Base-by-base conservation (phyloP, 257 asterid genomes). In the Mitragyna speciosa region DNA sequence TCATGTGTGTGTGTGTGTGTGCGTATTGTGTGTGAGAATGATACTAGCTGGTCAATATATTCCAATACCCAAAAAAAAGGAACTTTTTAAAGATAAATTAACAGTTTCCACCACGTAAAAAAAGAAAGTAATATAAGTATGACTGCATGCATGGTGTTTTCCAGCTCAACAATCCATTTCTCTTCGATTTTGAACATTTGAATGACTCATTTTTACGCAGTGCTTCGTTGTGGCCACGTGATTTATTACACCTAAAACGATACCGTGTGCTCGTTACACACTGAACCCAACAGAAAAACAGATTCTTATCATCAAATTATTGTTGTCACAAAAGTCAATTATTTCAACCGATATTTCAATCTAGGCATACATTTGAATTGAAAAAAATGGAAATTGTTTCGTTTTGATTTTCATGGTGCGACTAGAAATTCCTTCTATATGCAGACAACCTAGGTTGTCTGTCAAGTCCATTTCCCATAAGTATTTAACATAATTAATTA, bases 211-310 rank as follows among this genome's bases (percentile, higher is more conserved):
- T 22, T 58, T 16, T 70, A 36, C 54, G 43, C 54, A 3, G 31
- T 49, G 76, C 76, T 72, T 72, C 45, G 63, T 72, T 72, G 76
- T 52, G 39, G 14, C 63, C 80, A 45, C 64, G 73, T 45, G 64
- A 30, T 33, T 19, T 31, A 48, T 48, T 36, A n/a, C 16, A 78
- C 36, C 26, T 4, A 24, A 33, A 68, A 52, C 6, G 56, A 54
- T 26, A 61, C 28, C n/a, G 19, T 69, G 41, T 54, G 48, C 75
- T 64, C 61, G 36, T 67, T 15, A 49, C 41, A 49, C 75, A 69
- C 70, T 33, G 59, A 52, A 76, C n/a, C 39, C 41, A 39, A 20
- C 56, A 58, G 26, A 58, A 39, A 58, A 58, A 5, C n/a, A 58
- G 4, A 7, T 11, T 6, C 39, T 26, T 63, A 0, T 63, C 15